Evolutionary conservation across 345 rosid species (phyloP).

Genomic region (Linum usitatissimum): DNA sequence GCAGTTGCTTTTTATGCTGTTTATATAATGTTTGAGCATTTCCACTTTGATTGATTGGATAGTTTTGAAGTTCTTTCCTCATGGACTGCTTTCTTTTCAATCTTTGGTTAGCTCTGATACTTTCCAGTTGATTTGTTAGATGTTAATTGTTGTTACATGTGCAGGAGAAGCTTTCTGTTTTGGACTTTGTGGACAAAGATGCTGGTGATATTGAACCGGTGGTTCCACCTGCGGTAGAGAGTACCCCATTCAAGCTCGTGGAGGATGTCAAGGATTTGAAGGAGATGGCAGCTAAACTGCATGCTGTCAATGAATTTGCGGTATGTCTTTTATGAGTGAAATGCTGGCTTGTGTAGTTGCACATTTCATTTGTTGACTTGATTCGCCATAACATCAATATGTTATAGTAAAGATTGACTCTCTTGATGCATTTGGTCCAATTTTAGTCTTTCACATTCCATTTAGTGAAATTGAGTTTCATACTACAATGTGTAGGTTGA

Average conservation of each 20-base stretch:
- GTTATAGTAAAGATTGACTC: neutral
- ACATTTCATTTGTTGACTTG: neutral
- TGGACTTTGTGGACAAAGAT: conserved; percentile 58
- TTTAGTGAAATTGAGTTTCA: neutral
- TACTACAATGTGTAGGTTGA: conserved; percentile 49
- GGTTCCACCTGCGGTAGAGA: conserved; percentile 39
- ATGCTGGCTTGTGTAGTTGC: neutral
- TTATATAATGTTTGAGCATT: neutral
- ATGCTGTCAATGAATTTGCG: conserved; percentile 59
- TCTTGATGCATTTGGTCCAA: neutral
- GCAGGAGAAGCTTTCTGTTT: conserved; percentile 64
- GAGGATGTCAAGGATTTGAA: conserved; percentile 69
- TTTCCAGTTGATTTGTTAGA: neutral
- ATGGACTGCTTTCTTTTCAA: neutral
- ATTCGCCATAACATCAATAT: neutral
- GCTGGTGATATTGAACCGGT: conserved; percentile 28
- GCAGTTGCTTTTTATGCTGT: neutral
- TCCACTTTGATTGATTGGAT: neutral
- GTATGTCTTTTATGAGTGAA: conserved; percentile 24
- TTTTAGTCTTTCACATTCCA: neutral
- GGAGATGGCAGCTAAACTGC: conserved; percentile 60
- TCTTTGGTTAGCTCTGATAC: neutral
- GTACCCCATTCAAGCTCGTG: conserved; percentile 62
- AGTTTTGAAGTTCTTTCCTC: neutral
- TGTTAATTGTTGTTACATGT: neutral